Conservation (phyloP, 441 rosid genomes). For the Brassica hybrid region DNA sequence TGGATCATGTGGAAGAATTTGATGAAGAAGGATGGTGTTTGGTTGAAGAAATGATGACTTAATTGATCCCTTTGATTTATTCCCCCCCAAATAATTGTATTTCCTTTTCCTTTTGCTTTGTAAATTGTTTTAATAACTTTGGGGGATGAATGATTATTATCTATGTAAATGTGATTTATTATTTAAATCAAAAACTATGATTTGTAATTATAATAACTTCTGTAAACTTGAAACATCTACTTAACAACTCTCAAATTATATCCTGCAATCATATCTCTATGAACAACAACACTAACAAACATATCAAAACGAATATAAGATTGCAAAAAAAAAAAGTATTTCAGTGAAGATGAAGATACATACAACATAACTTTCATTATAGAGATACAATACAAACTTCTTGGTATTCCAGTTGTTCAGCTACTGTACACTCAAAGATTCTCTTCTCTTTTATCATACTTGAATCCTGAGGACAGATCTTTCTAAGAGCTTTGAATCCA, state of each 20-base stretch:
- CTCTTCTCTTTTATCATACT: constrained; percentile 12
- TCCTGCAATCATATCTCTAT: constrained; percentile 19
- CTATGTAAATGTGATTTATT: constrained; percentile 2
- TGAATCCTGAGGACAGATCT: constrained; percentile 31
- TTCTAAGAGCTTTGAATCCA: constrained; percentile 18
- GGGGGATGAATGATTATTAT: constrained; percentile 24
- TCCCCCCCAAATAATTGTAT: constrained; percentile 31
- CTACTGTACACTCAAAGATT: constrained; percentile 39
- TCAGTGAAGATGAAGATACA: too few species aligned
- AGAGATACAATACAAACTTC: too few species aligned
- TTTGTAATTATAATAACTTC: constrained; percentile 1
- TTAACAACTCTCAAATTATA: constrained; percentile 9
- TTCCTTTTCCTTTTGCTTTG: constrained; percentile 26
- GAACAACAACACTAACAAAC: not conserved
- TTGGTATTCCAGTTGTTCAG: not conserved
- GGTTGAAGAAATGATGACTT: constrained; percentile 53
- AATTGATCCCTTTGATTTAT: constrained; percentile 24
- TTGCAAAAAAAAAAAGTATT: too few species aligned
- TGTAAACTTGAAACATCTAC: constrained; percentile 19
- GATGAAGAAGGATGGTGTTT: constrained; percentile 69
- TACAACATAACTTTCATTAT: too few species aligned
- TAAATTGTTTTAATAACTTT: constrained; percentile 28
- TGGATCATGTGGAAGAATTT: constrained; percentile 42
- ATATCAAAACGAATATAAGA: not conserved
- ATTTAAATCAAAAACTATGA: not conserved